Percentiles rank a stretch among this genome's conserved stretches.
Evolutionary conservation across 768 basidiomycete genomes (phyloP).

Genomic region (Bullera alba): DNA sequence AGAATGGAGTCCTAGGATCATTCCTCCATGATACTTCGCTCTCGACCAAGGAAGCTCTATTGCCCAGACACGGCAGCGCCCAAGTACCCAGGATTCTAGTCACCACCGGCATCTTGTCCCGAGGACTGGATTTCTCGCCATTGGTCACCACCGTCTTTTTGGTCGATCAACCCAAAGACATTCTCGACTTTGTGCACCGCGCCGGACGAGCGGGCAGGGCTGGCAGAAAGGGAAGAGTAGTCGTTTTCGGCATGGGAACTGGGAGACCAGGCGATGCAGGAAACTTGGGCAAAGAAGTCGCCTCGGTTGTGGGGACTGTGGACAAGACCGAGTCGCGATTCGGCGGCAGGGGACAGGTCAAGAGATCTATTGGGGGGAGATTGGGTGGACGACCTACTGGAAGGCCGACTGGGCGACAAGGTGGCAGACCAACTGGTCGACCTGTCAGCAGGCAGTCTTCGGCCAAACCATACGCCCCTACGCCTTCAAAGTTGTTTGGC

Average conservation of each 20-base stretch:
- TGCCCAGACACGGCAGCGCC: neutral
- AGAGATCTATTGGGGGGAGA: no score
- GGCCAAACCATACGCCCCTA: no score
- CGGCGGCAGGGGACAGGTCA: no score
- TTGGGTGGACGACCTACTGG: no score
- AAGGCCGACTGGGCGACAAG: no score
- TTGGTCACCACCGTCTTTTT: constrained; percentile 75
- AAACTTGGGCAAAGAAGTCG: no score
- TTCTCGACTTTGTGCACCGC: constrained; percentile 85
- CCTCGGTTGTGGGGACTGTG: no score
- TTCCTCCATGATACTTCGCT: constrained; percentile 52
- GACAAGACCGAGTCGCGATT: no score
- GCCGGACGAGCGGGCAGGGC: constrained; percentile 78
- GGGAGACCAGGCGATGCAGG: no score
- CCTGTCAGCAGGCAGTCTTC: no score
- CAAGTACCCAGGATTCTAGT: constrained; percentile 55
- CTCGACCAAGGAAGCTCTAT: neutral
- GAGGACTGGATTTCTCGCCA: constrained; percentile 81
- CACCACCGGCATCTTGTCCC: constrained; percentile 82
- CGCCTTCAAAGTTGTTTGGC: no score
- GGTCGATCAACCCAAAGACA: constrained; percentile 78
- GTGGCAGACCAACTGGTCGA: no score
- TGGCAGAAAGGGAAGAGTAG: constrained; percentile 37
- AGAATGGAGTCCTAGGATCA: constrained; percentile 66
- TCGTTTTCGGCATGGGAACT: constrained; percentile 42